phyloP scores from a whole-genome alignment of 2,329 filamentous ascomycete species.

The Alternaria brassicicola region DNA sequence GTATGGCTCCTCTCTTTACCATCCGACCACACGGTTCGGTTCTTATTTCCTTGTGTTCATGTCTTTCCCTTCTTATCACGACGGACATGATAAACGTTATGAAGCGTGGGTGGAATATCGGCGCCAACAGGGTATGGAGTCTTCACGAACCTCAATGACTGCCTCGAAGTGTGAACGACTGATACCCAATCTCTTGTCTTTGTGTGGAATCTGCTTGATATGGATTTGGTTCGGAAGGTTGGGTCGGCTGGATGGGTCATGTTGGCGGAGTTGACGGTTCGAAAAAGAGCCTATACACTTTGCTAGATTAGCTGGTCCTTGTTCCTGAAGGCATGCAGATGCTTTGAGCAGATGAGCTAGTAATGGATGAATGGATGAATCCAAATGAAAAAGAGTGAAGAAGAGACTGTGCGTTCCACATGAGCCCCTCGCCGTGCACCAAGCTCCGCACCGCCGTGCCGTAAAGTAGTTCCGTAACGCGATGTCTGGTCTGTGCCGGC shows the following conservation, averaged over 20 bases:
- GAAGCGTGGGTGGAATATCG: slow-evolving; percentile 24
- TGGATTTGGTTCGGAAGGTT: slow-evolving; percentile 5
- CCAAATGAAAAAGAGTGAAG: slow-evolving; percentile 19
- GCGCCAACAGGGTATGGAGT: slow-evolving; percentile 16
- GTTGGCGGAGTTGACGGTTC: slow-evolving; percentile 2
- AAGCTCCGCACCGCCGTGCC: slow-evolving; percentile 28
- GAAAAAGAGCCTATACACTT: slow-evolving; percentile 12
- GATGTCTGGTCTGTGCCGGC: slow-evolving; percentile 23
- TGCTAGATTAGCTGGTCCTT: slow-evolving; percentile 23
- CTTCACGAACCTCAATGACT: slow-evolving; percentile 29
- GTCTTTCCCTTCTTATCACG: slow-evolving; percentile 29
- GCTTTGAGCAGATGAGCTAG: slow-evolving; percentile 24
- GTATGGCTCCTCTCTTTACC: slow-evolving; percentile 23
- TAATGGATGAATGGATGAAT: slow-evolving; percentile 27
- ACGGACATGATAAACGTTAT: slow-evolving; percentile 34
- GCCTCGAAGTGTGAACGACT: slow-evolving; percentile 30
- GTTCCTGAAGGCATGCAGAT: slow-evolving; percentile 10
- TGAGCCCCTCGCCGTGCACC: slow-evolving; percentile 27
- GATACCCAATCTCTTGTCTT: slow-evolving; percentile 26
- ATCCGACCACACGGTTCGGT: slow-evolving; percentile 22
- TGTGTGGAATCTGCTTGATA: slow-evolving; percentile 24
- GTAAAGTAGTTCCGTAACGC: slow-evolving; percentile 35
- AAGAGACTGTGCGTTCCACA: slow-evolving; percentile 25
- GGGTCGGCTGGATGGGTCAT: slow-evolving; percentile 11
- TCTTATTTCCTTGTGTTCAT: slow-evolving; percentile 26